Base-by-base conservation (phyloP, 331 rosid species). In the Arachis monticola region DNA sequence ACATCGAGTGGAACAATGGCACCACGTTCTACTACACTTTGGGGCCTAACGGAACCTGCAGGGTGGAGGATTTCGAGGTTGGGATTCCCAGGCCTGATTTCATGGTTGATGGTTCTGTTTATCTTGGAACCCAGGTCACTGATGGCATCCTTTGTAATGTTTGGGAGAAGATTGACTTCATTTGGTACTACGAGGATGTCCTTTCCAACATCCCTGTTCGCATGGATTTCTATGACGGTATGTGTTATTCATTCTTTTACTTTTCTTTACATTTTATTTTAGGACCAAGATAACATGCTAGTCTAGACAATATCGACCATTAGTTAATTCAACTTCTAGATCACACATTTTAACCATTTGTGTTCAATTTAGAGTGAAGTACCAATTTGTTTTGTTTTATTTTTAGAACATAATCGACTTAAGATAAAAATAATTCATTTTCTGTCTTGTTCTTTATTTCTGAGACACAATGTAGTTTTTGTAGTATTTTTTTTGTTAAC, bases 1-100 rank as follows among this genome's bases (percentile, higher is more conserved):
- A 80, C 78, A n/a, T 84, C 10, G 87, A 84, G 73, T 87, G 88
- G 91, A 51, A 87, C 80, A 87, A 87, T 74, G 87, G 84, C 73
- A 87, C 85, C 12, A 67, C 88, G 69, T 87, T 65, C 68, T 87
- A 84, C 77, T 87, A 67, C 82, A 74, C 87, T 5, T 5, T 82
- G 0, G 80, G 74, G 0, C 70, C 51, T 6, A 56, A 69, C 0
- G 73, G 76, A 9, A 35, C 42, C 0, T 84, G 87, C 78, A 6
- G 14, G 9, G 64, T 82, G 0, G 64, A 1, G 52, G 52, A 3
- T 0, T 87, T 70, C 40, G 88, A 5, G 69, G 87, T 87, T 2
- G 88, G 91, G 0, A 87, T 87, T 68, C 87, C 82, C 0, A 48
- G 87, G 53, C 87, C 91, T 0, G 72, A 84, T 77, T 87, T 84